These are phyloP conservation scores for Coniochaeta sp. DNA, from an alignment of 2,329 filamentous ascomycete genomes.

Conservation along the genomic window DNA sequence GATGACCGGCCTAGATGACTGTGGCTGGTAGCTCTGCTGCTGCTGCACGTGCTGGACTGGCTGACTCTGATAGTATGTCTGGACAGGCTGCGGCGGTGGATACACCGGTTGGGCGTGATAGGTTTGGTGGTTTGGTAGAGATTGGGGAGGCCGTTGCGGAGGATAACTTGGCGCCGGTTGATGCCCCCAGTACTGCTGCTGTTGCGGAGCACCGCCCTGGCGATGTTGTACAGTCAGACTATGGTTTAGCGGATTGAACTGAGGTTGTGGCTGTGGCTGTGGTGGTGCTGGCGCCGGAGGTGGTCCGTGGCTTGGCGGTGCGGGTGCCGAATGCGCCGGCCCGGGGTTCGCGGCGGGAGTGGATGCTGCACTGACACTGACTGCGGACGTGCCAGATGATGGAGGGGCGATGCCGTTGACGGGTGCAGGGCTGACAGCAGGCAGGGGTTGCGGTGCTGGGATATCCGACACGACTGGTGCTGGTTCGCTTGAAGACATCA, in stretches of 20 bases:
- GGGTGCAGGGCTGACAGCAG: background rate
- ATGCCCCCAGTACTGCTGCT: too few species aligned
- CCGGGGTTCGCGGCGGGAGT: background rate
- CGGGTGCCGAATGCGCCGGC: background rate
- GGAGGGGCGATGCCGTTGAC: background rate
- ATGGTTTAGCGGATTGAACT: too few species aligned
- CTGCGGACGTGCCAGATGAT: background rate
- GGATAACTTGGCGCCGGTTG: too few species aligned
- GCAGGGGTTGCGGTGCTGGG: background rate
- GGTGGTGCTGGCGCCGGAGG: background rate
- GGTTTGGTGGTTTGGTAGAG: background rate
- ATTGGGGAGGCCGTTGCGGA: background rate
- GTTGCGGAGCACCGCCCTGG: too few species aligned
- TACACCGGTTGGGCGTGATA: background rate
- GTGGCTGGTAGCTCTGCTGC: background rate
- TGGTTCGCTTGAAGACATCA: background rate
- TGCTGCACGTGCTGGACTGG: background rate
- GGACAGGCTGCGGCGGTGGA: background rate
- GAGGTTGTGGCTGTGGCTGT: background rate
- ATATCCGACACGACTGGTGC: background rate
- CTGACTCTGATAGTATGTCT: background rate
- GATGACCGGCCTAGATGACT: conserved; percentile 14
- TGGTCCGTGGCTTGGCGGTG: background rate
- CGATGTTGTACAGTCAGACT: too few species aligned
- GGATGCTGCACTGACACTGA: background rate